Evolutionary conservation across 192 early-diverging fungal species (phyloP), one percentile per base, ranked within the genome.

Genomic region (Entomortierella beljakovae): DNA sequence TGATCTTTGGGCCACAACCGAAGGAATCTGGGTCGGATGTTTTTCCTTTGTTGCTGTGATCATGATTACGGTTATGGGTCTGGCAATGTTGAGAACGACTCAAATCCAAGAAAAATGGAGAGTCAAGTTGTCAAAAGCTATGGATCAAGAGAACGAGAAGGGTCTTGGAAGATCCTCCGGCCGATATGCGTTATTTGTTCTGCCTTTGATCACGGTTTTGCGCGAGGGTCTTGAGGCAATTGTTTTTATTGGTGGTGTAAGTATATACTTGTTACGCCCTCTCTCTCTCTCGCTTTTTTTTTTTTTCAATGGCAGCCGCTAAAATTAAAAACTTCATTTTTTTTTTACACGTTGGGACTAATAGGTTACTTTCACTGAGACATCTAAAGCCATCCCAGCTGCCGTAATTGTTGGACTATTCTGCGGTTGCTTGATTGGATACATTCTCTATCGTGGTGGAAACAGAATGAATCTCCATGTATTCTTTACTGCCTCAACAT

Each of bases 171-270:
- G 61, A 29, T 32, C 33, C 11, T 68, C 64, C 2, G 70, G 85
- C 60, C 80, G 80, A 29, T 92, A 91, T 61, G 83, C 91, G 11
- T 89, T 98, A 58, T 90, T 96, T 68, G 76, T 92, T 35, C 82
- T 96, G 32, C 94, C 95, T 3, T 93, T 94, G 50, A 76, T 94
- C 50, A 94, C 94, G 13, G 89, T 98, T 13, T 68, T 94, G 25
- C 87, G 95, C 34, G 96, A 96, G 85, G 93, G 92, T 0, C 68
- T 98, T 1, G 95, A 98, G 80, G 90, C 93, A 8, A 85, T 98
- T 10, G 88, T 98, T 7, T 94, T 98, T 81, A 86, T 98, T 46
- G 95, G 89, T 57, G 96, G 96, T 28, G 93, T 93, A 75, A 75
- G 80, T 54, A 38, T 8, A 38, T 38, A 13, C 37, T 38, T 38